Base-by-base conservation (phyloP, 495 filamentous ascomycete species). In the Aspergillus steynii region DNA sequence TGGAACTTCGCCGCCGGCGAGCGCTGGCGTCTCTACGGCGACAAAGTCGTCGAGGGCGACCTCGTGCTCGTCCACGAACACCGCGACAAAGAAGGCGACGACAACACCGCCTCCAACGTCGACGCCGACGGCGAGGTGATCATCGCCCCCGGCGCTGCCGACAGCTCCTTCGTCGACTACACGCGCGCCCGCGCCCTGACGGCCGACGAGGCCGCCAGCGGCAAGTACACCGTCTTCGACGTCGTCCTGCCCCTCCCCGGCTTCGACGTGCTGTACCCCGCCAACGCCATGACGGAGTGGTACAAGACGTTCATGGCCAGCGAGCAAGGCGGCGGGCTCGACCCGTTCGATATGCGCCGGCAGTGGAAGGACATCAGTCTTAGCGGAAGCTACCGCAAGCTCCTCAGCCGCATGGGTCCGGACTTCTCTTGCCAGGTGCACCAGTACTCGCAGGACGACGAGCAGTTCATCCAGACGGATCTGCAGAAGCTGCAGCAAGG, bases 221-320 rank as follows among this genome's bases (percentile, higher is more conserved):
- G 90, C 9, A 85, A 87, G 58, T 96, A 89, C 71, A 83, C 78
- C 31, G 90, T 98, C 64, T 93, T 89, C 66, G 95, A 99, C 67
- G 69, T 99, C 57, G 94, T 99, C n/a, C 81, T 99, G 3, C 93
- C 95, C n/a, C 87, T 88, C 12, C 94, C 96, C 5, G 95, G 95
- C 32, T 98, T 84, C 74, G 93, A 97, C 64, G 84, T 97, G 32
- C 71, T 88, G 7, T 99, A 98, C 68, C 95, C 95, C 2, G 69
- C 77, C 2, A 97, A 97, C 66, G 83, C 83, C n/a, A 84, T 97
- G 65, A 88, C 86, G 14, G 83, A 86, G 9, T 93, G 87, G 70
- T 99, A 98, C 72, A 80, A 79, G 58, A 75, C 81, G 8, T 95
- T 97, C 73, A 98, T 99, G 96, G 83, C 70, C 14, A 88, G 82